Evolutionary conservation across 225 moss, liverwort and hornwort genomes (phyloP), one percentile per base, ranked within the genome.

Genomic region (Ulota crispa): DNA sequence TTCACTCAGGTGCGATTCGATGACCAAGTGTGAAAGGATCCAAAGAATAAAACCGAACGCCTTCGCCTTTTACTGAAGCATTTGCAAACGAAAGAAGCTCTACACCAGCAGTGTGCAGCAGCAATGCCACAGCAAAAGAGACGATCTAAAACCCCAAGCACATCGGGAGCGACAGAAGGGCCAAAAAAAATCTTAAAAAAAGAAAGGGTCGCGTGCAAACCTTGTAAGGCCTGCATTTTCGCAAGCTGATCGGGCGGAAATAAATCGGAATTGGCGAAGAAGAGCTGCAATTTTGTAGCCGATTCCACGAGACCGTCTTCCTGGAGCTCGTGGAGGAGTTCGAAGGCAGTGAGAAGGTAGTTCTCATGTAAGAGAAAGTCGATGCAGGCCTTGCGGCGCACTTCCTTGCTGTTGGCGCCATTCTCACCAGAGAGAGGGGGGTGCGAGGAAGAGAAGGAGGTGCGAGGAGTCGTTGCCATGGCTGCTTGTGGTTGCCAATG

Each of bases 311-410:
- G 93, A n/a, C 93, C 94, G 79, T 96, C 94, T 86, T 99, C 96
- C 83, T 96, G 92, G 61, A 99, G 92, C 79, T 99, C 96, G 82
- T 99, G 96, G 39, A 96, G 94, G 21, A 99, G 91, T 88, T 99
- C 98, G 74, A 99, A 99, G 20, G 98, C 96, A 27, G 89, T 92
- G 5, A 99, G 93, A 6, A 93, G 90, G 64, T 99, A 99, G 53
- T 93, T 92, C 77, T 96, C 93, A 78, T 89, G 89, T 41, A 99
- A 76, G 20, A 99, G 78, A 47, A 99, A 99, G 77, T 96, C 96
- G 82, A 99, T 92, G 66, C 96, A 92, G 19, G 85, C 89, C 84
- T 89, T 92, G 73, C 95, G 92, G 61, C 75, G 82, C 76, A 72
- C 34, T 52, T 85, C 87, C 52, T 71, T 84, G 85, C 59, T 82